These are phyloP conservation scores for Yamadazyma tumulicola DNA, from an alignment of 805 yeast species.

Conservation along the genomic window DNA sequence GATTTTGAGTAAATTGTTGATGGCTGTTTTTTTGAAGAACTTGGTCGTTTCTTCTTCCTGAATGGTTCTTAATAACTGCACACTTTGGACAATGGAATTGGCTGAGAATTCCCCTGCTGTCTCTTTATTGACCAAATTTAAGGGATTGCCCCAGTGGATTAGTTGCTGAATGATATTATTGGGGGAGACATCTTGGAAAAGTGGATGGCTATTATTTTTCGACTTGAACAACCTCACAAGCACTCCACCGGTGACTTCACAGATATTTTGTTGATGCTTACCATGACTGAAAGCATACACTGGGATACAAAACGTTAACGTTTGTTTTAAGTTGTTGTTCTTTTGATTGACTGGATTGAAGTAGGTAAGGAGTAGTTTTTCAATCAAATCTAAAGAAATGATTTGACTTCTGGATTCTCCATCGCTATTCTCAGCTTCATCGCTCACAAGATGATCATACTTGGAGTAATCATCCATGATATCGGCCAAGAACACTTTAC, in stretches of 20 bases:
- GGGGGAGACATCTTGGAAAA: conserved; percentile 23
- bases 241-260: conserved; percentile 64
- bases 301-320: conserved; percentile 82
- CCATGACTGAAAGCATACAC: conserved; percentile 78
- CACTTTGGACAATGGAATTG: conserved; percentile 54
- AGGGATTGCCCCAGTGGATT: conserved; percentile 83
- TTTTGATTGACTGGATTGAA: conserved; percentile 64
- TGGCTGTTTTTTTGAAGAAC: conserved; percentile 48
- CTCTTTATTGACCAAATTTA: conserved; percentile 49
- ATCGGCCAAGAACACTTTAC: conserved; percentile 77
- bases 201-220: conserved; percentile 25
- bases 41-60: conserved; percentile 47
- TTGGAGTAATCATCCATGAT: conserved; percentile 62
- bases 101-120: conserved; percentile 41
- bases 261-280: conserved; percentile 64
- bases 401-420: conserved; percentile 20
- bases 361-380: conserved; percentile 66
- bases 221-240: conserved; percentile 51
- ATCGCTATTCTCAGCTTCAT: conserved; percentile 11
- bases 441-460: background rate
- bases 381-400: conserved; percentile 48
- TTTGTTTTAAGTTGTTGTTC: conserved; percentile 71
- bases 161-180: conserved; percentile 67
- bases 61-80: conserved; percentile 51
- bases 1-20: conserved; percentile 50